Evolutionary conservation across 768 basidiomycete species (phyloP), one percentile per base, ranked within the genome.

Genomic region (Auricularia sp.): DNA sequence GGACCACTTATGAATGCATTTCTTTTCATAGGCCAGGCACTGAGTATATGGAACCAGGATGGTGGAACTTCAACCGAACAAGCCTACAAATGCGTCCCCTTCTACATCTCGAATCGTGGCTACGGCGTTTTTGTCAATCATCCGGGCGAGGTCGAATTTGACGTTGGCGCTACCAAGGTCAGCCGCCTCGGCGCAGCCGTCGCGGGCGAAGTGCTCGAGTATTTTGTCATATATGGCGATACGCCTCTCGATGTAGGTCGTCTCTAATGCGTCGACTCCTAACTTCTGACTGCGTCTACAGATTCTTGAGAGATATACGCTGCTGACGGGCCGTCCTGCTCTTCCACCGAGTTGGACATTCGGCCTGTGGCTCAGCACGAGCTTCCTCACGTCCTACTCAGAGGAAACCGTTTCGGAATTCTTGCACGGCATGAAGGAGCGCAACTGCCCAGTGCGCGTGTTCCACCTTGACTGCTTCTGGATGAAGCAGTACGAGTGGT

Each of bases 121-220:
- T 90, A 90, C 66, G 89, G 87, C 39, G 81, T 90, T 14, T 90
- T 90, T 71, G 83, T 91, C 70, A 87, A 89, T 73, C 83, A 88
- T 68, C 80, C 87, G 74, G 61, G 87, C 82, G 78, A 74, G 65
- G 80, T 90, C n/a, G 62, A 89, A 70, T 81, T 89, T 47, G 88
- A 90, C 70, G 83, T 89, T 3, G 68, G 71, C 12, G 65, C 64
- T 62, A 69, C 66, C 62, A 74, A 76, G 64, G 83, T 86, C 68
- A 78, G 77, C 72, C 77, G 87, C 56, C 85, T 87, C 3, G 87
- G 86, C 1, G 76, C 84, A 36, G 84, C 84, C 61, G 83, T 88
- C 44, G 83, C 82, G 10, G 86, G 82, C 23, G 84, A 81, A 65
- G 78, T 77, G 58, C 71, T 91, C 61, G 87, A 90, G 72, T 88